Base-by-base conservation (phyloP, 345 rosid species). In the Chamaenerion angustifolium region DNA sequence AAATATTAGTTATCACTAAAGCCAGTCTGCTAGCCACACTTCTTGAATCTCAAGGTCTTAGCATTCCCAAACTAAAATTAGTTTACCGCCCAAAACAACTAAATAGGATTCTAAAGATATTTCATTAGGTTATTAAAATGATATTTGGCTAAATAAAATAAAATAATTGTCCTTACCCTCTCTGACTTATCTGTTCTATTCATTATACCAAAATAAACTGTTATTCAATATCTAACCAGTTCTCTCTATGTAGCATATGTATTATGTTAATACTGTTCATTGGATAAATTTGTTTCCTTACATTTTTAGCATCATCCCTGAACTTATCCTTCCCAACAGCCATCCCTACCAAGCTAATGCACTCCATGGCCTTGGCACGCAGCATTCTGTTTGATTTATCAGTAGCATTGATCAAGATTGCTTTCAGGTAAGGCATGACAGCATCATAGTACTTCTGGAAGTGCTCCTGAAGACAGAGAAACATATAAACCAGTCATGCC, bases 281-380 rank as follows among this genome's bases (percentile, higher is more conserved):
- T 12, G 1, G 46, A 27, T 27, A 11, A 31, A 51, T 10, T 12
- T 49, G 37, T 11, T 17, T 31, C 17, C 27, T 25, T 73, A 93
- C 99, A 96, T 93, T 94, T 57, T 85, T 88, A 12, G 99, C 99
- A 51, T 93, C 99, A 49, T 77, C 88, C 71, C 77, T 85, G 62
- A 93, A 93, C 72, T 84, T 93, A 51, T 93, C 95, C 70, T 93
- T 93, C 56, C 99, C 99, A 51, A 93, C 99, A 63, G 99, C 99
- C 99, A 93, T 93, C 59, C 99, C 99, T 65, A 93, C 99, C 57
- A 93, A 75, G 73, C 99, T 93, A 56, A 93, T 93, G 76, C 99
- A 93, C 62, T 93, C 99, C 99, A 93, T 93, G 51, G 99, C 86
- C 62, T 93, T 93, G 44, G 99, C 99, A 64, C 99, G 95, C 56